These are phyloP conservation scores for Candida gorgasii DNA, from an alignment of 805 yeast genomes.

Conservation along the genomic window DNA sequence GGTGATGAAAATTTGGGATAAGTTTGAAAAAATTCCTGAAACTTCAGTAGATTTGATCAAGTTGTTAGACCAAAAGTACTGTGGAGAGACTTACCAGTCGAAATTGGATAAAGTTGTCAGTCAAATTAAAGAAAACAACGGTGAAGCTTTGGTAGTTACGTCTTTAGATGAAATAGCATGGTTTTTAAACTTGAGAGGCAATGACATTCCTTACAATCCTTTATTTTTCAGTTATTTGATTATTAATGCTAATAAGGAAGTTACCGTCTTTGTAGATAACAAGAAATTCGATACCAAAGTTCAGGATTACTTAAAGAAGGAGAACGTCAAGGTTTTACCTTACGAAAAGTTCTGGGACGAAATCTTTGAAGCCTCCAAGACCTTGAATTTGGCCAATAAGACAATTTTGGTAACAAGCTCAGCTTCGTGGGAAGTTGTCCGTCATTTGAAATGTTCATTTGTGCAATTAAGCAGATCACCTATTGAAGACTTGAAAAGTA, in stretches of 20 bases:
- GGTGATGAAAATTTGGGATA: conserved; percentile 72
- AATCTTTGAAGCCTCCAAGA: conserved; percentile 39
- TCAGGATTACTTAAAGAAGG: conserved; percentile 22
- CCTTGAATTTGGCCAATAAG: conserved; percentile 29
- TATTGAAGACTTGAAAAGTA: conserved; percentile 51
- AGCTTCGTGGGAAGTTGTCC: conserved; percentile 42
- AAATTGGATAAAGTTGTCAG: conserved; percentile 55
- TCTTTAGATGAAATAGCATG: conserved; percentile 57
- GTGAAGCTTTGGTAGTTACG: conserved; percentile 41
- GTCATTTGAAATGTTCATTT: conserved; percentile 32
- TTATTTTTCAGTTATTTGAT: conserved; percentile 48
- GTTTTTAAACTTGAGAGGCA: conserved; percentile 54
- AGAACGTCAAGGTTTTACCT: conserved; percentile 33
- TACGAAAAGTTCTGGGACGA: conserved; percentile 50
- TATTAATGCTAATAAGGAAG: conserved; percentile 25
- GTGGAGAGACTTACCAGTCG: conserved; percentile 63
- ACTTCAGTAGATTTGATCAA: conserved; percentile 51
- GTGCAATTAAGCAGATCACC: conserved; percentile 34
- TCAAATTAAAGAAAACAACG: conserved; percentile 24
- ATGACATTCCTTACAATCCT: conserved; percentile 56
- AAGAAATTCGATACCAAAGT: conserved; percentile 38
- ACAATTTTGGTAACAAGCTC: conserved; percentile 31
- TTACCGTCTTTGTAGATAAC: conserved; percentile 45
- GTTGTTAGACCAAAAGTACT: conserved; percentile 50
- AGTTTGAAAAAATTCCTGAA: conserved; percentile 63